Base-by-base conservation (phyloP, 192 early-diverging fungal genomes). In the Podila minutissima region DNA sequence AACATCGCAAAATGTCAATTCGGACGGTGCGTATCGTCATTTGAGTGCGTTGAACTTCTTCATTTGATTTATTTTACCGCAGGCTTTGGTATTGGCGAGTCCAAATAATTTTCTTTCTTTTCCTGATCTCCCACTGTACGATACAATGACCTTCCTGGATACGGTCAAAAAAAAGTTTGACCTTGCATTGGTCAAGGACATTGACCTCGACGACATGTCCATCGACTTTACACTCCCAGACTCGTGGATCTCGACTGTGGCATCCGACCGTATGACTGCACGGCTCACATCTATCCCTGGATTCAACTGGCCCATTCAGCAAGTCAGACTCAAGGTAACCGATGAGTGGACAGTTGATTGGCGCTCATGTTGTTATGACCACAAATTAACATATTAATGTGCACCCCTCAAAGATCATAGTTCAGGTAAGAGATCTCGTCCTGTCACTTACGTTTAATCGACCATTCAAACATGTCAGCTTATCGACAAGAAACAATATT, bases 271-370 rank as follows among this genome's bases (percentile, higher is more conserved):
- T 4, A 41, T 79, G 29, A 64, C 67, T 17, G 75, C 70, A 24
- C 46, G 32, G 17, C 60, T 79, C 29, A n/a, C 70, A 5, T 37
- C 60, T 20, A 79, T 79, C 61, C 75, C 75, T 26, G 75, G 75
- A 2, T 79, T 79, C 65, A 50, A 59, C 8, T 79, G 75, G 75
- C 75, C 75, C 6, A 72, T 79, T n/a, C 69, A 79, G 29, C 65
- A 79, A 20, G 70, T 79, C 8, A 66, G 68, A 26, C 58, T 79
- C n/a, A 59, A 51, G 29, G 75, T 79, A 72, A 59, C 3, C 3
- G 15, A 46, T 13, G 9, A 37, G 3, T 35, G 33, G 33, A 35
- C 38, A 41, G 12, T 46, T 46, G 41, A 46, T 46, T 15, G 11
- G 41, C 13, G 15, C 41, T 41, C 29, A 11, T 13, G 0, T 17